Conservation (phyloP, 23 red algal genomes). For the Gracilaria domingensis region DNA sequence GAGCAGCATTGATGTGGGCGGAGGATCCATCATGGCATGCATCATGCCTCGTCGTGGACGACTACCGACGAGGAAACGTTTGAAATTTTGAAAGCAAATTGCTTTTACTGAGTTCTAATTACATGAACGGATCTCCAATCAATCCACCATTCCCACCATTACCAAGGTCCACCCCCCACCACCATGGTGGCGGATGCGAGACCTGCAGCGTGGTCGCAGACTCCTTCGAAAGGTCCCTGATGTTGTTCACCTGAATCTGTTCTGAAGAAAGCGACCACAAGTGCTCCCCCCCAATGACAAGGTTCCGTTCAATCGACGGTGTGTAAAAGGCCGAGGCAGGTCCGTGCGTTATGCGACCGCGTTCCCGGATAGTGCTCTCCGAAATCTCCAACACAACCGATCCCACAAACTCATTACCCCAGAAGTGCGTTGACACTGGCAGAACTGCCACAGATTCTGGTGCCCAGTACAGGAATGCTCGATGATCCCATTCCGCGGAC, state of each 20-base stretch:
- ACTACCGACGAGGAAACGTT: no score
- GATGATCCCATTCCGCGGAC: constrained; percentile 62
- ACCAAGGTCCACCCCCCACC: no score
- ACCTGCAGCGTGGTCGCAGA: neutral
- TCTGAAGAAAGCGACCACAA: constrained; percentile 58
- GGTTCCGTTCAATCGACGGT: constrained; percentile 38
- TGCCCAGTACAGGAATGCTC: constrained; percentile 65
- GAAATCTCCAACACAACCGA: constrained; percentile 44
- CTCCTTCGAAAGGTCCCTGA: constrained; percentile 27
- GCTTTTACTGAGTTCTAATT: no score
- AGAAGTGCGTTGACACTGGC: constrained; percentile 26
- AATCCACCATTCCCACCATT: no score
- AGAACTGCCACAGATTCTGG: constrained; percentile 49
- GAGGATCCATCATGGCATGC: no score
- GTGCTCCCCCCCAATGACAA: constrained; percentile 36
- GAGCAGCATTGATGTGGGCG: no score
- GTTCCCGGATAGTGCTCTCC: constrained; percentile 40
- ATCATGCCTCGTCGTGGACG: no score
- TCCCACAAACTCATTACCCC: neutral
- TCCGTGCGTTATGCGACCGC: constrained; percentile 38
- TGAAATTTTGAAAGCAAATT: no score
- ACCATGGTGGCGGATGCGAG: no score
- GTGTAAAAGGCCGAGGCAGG: constrained; percentile 23
- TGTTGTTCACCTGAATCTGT: constrained; percentile 53
- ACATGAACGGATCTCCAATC: no score